These are phyloP conservation scores for Phytophthora brassicae DNA, from an alignment of 352 stramenopile species.

Conservation along the genomic window DNA sequence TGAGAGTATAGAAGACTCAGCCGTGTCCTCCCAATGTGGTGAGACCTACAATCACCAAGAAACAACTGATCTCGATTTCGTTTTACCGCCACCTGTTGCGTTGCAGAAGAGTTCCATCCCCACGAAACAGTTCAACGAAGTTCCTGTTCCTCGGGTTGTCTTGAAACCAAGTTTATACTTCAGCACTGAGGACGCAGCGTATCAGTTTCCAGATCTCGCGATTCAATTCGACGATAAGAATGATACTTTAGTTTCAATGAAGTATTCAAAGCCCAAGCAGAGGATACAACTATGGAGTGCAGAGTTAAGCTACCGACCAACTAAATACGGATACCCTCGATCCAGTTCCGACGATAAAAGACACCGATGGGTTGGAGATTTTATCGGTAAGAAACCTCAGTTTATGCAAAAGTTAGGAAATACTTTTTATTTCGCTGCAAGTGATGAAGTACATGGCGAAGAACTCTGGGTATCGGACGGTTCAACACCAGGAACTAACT, in stretches of 20 bases:
- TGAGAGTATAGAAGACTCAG: not conserved
- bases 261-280: constrained; percentile 4
- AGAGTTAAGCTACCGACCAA: not conserved
- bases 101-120: constrained; percentile 25
- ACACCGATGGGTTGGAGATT: not conserved
- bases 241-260: not conserved
- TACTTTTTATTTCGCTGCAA: not conserved
- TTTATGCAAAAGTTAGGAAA: not conserved
- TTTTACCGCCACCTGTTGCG: not conserved
- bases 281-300: not conserved
- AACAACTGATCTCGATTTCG: constrained; percentile 18
- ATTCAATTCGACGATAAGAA: constrained; percentile 16
- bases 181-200: constrained; percentile 43
- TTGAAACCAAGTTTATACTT: constrained; percentile 34
- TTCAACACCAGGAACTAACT: not conserved
- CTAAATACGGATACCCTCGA: not conserved
- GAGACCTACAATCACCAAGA: constrained; percentile 18
- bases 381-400: not conserved
- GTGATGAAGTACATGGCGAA: not conserved
- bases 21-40: constrained; percentile 23
- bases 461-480: not conserved
- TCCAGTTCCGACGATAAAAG: not conserved
- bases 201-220: constrained; percentile 43
- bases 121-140: constrained; percentile 27
- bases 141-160: constrained; percentile 33